A percentile compares a stretch with the other conserved stretches of the same genome.
These are phyloP conservation scores for Closterium sp. DNA, from an alignment of 139 green algal genomes.

Conservation along the genomic window DNA sequence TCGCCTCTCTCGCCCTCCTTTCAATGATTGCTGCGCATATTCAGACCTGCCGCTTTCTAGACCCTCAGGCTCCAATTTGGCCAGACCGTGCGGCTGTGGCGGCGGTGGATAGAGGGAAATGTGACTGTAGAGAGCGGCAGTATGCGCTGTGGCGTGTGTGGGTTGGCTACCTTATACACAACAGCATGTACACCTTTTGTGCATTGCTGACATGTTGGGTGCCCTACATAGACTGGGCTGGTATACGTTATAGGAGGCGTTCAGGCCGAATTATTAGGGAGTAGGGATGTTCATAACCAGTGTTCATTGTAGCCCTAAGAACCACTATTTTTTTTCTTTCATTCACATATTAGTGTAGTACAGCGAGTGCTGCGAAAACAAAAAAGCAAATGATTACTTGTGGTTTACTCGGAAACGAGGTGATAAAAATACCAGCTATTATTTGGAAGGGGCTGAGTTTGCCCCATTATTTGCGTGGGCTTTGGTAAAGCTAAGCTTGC, in stretches of 20 bases:
- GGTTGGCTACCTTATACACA: not conserved
- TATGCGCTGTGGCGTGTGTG: not conserved
- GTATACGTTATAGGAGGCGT: not conserved
- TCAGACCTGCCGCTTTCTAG: not conserved
- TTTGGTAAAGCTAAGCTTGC: not conserved
- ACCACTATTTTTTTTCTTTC: too few relatives aligned
- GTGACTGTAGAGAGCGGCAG: not conserved
- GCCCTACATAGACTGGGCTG: not conserved
- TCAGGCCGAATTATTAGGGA: not conserved
- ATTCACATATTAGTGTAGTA: too few relatives aligned
- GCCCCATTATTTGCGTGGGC: not conserved
- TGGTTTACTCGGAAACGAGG: too few relatives aligned
- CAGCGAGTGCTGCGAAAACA: too few relatives aligned
- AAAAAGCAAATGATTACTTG: too few relatives aligned
- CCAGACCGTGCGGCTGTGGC: too few relatives aligned
- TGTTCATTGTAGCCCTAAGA: too few relatives aligned
- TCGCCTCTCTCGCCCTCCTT: not conserved
- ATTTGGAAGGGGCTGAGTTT: not conserved
- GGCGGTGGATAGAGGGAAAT: not conserved
- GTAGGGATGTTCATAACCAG: not conserved
- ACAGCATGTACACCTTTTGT: not conserved
- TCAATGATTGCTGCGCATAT: not conserved
- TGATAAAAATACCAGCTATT: not conserved
- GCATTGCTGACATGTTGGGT: not conserved
- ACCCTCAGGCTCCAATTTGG: not conserved